phyloP scores from a whole-genome alignment of 202 grass and related monocot species.

The Musa balbisiana region DNA sequence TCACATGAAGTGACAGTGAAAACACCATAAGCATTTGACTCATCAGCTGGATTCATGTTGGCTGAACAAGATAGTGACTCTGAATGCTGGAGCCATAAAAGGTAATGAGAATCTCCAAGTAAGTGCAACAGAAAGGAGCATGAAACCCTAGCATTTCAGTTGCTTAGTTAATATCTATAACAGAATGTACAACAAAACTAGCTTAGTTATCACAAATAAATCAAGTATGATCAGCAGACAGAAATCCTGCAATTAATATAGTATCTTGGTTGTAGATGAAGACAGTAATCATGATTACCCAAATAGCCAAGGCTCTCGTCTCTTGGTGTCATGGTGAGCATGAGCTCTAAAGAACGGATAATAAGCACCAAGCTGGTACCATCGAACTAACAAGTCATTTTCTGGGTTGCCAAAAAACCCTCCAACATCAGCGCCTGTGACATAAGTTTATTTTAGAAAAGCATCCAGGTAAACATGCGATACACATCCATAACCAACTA shows the following conservation, averaged over 20 bases:
- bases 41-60: neutral
- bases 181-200: neutral
- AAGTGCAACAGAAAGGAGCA: conserved; percentile 7
- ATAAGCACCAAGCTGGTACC: conserved; percentile 95
- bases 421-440: conserved; percentile 81
- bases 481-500: neutral
- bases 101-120: neutral
- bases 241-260: neutral
- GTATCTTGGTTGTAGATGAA: neutral
- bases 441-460: conserved; percentile 13
- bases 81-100: neutral
- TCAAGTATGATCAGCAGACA: neutral
- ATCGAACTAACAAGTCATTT: conserved; percentile 70
- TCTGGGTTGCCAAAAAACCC: conserved; percentile 98
- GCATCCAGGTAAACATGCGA: neutral
- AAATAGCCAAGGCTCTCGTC: conserved; percentile 94
- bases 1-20: neutral
- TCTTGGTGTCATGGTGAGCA: conserved; percentile 95
- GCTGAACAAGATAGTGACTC: neutral
- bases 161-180: neutral
- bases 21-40: neutral
- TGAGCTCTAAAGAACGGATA: conserved; percentile 95
- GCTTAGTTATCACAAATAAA: neutral
- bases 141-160: neutral
- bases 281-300: conserved; percentile 48